Evolutionary conservation across 148 eudicot genomes (phyloP).

Genomic region (Heliosperma pusillum): DNA sequence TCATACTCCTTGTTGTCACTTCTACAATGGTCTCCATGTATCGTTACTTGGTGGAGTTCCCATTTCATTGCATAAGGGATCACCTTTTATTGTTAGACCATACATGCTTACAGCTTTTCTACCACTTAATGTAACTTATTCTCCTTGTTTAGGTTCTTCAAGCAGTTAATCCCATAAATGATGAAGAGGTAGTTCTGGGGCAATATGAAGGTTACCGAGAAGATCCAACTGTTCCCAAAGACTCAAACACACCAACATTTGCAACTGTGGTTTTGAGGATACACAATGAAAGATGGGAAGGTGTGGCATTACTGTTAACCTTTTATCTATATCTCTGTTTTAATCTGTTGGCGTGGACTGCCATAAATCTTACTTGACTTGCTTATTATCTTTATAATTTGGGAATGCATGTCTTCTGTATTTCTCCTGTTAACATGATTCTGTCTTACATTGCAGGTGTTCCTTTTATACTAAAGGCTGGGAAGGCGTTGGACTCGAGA

Average conservation of each 20-base stretch:
- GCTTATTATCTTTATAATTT: too few relatives aligned
- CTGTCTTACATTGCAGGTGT: conserved; percentile 57
- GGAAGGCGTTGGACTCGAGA: conserved; percentile 79
- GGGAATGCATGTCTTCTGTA: too few relatives aligned
- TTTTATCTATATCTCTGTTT: background rate
- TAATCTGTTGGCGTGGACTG: too few relatives aligned
- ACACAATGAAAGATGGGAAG: conserved; percentile 99
- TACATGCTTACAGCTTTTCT: too few relatives aligned
- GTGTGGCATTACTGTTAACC: conserved; percentile 23
- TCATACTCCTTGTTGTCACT: too few relatives aligned
- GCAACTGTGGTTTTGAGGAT: conserved; percentile 73
- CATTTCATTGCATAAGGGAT: too few relatives aligned
- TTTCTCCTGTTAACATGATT: conserved; percentile 8
- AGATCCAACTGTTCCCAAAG: conserved; percentile 87
- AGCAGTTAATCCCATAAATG: conserved; percentile 60
- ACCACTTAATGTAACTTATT: background rate
- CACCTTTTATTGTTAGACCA: too few relatives aligned
- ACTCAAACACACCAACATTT: conserved; percentile 93
- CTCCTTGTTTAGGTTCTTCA: conserved; percentile 65
- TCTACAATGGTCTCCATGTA: too few relatives aligned
- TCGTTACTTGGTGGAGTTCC: too few relatives aligned
- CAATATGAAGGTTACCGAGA: conserved; percentile 87
- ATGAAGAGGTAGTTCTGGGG: conserved; percentile 92
- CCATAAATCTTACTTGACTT: too few relatives aligned
- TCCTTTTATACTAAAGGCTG: conserved; percentile 92